Conservation (phyloP, 169 alveolate genomes). For the Perkinsus marinus region DNA sequence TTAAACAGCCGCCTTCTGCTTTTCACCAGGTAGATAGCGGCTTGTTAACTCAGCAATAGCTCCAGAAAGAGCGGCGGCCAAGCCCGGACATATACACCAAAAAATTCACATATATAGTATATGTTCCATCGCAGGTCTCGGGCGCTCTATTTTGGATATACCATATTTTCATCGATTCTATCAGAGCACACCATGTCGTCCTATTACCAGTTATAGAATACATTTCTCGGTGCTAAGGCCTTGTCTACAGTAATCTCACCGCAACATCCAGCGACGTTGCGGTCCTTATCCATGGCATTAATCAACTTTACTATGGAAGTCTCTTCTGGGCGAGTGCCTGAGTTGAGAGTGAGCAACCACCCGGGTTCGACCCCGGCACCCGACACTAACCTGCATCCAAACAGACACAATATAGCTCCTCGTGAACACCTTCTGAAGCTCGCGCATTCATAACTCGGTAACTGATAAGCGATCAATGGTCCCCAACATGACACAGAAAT, state of each 20-base stretch:
- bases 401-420: neutral
- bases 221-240: neutral
- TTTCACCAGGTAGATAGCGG: too few relatives aligned
- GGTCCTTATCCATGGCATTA: constrained; percentile 10
- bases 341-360: neutral
- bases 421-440: neutral
- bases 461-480: neutral
- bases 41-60: too few relatives aligned
- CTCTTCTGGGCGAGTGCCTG: neutral
- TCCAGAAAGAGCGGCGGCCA: too few relatives aligned
- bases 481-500: too few relatives aligned
- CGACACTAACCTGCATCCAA: neutral
- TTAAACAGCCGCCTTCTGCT: too few relatives aligned
- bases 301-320: neutral
- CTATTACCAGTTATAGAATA: neutral
- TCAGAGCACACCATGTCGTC: too few relatives aligned
- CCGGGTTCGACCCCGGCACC: too few relatives aligned
- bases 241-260: constrained; percentile 19
- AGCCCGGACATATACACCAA: too few relatives aligned
- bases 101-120: too few relatives aligned
- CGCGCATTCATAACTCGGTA: neutral
- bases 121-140: neutral
- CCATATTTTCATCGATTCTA: neutral
- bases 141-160: neutral
- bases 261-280: constrained; percentile 14